phyloP scores from a whole-genome alignment of 2,329 filamentous ascomycete genomes.

The Xylaria sp. region DNA sequence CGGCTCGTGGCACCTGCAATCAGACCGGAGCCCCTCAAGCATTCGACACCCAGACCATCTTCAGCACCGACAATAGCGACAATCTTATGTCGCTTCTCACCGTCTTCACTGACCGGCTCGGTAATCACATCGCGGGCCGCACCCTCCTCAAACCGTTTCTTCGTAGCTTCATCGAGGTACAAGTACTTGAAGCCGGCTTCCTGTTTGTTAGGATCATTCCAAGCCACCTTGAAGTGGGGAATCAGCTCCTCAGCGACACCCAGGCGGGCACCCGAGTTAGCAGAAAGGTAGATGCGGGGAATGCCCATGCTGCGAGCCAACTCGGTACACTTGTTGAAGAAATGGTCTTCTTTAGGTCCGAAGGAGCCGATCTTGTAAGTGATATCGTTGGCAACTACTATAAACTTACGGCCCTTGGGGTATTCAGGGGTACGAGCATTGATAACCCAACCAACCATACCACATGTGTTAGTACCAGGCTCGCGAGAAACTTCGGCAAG shows the following conservation, averaged over 20 bases:
- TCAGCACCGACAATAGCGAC: slow-evolving; percentile 92
- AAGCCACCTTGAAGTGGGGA: slow-evolving; percentile 95
- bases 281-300: slow-evolving; percentile 95
- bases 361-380: slow-evolving; percentile 99
- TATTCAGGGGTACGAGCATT: slow-evolving; percentile 96
- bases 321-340: slow-evolving; percentile 99
- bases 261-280: slow-evolving; percentile 97
- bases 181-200: slow-evolving; percentile 96
- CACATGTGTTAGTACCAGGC: slow-evolving; percentile 92
- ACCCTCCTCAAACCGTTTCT: slow-evolving; percentile 85
- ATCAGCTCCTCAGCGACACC: slow-evolving; percentile 97
- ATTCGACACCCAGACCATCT: slow-evolving; percentile 97
- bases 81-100: slow-evolving; percentile 93
- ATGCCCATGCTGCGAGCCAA: slow-evolving; percentile 93
- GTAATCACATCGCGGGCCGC: slow-evolving; percentile 83
- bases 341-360: slow-evolving; percentile 94
- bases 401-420: slow-evolving; percentile 88
- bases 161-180: slow-evolving; percentile 87
- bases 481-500: slow-evolving; percentile 93
- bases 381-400: slow-evolving; percentile 98
- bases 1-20: slow-evolving; percentile 97
- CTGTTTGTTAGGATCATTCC: slow-evolving; percentile 85
- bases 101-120: slow-evolving; percentile 85
- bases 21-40: slow-evolving; percentile 93
- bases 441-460: slow-evolving; percentile 99